Evolutionary conservation across 1,139 yeast species (phyloP).

Genomic region (Kodamaea fungicola): DNA sequence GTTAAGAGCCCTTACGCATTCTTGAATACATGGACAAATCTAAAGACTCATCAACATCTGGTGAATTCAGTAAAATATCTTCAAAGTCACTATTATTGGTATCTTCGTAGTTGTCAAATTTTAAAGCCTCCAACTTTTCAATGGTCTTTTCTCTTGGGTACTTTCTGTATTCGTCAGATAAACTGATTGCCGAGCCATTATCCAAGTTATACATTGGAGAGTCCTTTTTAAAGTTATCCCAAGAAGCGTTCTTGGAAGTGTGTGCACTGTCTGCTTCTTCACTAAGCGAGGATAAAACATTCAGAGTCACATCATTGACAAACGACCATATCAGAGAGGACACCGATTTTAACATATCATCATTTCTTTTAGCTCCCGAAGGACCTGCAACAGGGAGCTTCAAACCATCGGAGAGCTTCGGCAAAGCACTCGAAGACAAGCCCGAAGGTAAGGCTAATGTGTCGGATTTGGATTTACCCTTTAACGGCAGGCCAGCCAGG

Average conservation of each 20-base stretch:
- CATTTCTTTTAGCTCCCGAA: slow-evolving; percentile 9
- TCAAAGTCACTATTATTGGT: slow-evolving; percentile 15
- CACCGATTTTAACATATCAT: slow-evolving; percentile 42
- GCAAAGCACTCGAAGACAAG: too few species aligned
- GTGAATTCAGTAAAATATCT: slow-evolving; percentile 5
- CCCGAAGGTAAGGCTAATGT: not conserved
- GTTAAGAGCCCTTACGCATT: slow-evolving; percentile 1
- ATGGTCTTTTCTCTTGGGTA: not conserved
- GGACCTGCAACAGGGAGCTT: not conserved
- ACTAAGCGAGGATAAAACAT: slow-evolving; percentile 34
- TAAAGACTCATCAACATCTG: slow-evolving; percentile 20
- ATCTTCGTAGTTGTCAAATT: slow-evolving; percentile 7
- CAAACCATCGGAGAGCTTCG: not conserved
- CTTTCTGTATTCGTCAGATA: slow-evolving; percentile 9
- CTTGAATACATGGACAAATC: slow-evolving; percentile 27
- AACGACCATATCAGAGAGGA: slow-evolving; percentile 46
- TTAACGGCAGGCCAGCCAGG: slow-evolving; percentile 25
- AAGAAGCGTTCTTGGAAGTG: slow-evolving; percentile 3
- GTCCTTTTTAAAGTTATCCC: slow-evolving; percentile 1
- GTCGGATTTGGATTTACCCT: slow-evolving; percentile 12
- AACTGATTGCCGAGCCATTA: slow-evolving; percentile 25
- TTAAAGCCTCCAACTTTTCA: not conserved
- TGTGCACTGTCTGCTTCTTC: slow-evolving; percentile 19
- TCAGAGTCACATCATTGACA: slow-evolving; percentile 41
- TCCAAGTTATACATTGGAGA: slow-evolving; percentile 23